A percentile compares a stretch with the other conserved stretches of the same genome.
Conservation (phyloP, 2,329 filamentous ascomycete species). For the Cordyceps cicadae region DNA sequence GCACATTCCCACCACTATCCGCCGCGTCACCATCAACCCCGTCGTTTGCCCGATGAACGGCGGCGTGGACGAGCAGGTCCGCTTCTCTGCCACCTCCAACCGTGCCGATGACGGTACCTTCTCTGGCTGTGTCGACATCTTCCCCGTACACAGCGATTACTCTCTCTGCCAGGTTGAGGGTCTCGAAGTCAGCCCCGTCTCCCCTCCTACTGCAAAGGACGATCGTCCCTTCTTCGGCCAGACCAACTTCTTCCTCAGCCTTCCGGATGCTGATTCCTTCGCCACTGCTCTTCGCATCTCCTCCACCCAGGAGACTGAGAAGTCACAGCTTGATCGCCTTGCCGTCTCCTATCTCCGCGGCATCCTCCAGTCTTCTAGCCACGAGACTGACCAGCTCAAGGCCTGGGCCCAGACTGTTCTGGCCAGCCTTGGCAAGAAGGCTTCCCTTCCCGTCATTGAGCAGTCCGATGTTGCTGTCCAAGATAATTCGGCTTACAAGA, state of each 20-base stretch:
- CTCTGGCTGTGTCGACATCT: conserved; percentile 11
- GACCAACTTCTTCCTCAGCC: conserved; percentile 9
- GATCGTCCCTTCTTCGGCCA: conserved; percentile 11
- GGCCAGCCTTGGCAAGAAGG: conserved; percentile 5
- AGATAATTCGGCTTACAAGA: conserved; percentile 6
- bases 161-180: conserved; percentile 10
- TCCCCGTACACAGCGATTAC: conserved; percentile 6
- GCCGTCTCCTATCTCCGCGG: conserved; percentile 9
- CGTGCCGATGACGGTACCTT: conserved; percentile 5
- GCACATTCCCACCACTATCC: conserved; percentile 23
- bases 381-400: conserved; percentile 10
- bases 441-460: neutral
- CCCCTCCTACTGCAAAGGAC: conserved; percentile 8
- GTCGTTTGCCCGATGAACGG: conserved; percentile 11
- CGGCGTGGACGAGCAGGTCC: conserved; percentile 7
- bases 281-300: conserved; percentile 3
- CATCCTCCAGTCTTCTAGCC: conserved; percentile 7
- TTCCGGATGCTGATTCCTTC: conserved; percentile 9
- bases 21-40: conserved; percentile 13
- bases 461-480: neutral
- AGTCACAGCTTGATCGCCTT: conserved; percentile 9
- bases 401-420: conserved; percentile 11
- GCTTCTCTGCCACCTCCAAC: conserved; percentile 10
- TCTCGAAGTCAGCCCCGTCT: conserved; percentile 10
- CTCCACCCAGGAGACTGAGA: conserved; percentile 7